These are phyloP conservation scores for Furcasterigmium sp. DNA, from an alignment of 2,329 filamentous ascomycete genomes.

Conservation along the genomic window DNA sequence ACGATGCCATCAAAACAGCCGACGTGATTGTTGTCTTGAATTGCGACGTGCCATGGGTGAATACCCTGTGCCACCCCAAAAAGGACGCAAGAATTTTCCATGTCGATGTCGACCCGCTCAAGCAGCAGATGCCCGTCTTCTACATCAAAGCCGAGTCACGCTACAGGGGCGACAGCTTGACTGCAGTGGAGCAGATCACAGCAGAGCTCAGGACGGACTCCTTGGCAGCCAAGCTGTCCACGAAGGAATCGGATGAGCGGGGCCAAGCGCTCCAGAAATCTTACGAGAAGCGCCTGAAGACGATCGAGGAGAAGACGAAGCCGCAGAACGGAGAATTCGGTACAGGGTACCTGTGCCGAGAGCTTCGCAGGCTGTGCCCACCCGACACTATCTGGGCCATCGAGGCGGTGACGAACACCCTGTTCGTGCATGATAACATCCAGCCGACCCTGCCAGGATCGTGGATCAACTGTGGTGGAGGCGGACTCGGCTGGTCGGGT, in stretches of 20 bases:
- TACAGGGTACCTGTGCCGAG: slow-evolving; percentile 32
- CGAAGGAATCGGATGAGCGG: slow-evolving; percentile 30
- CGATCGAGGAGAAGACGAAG: slow-evolving; percentile 50
- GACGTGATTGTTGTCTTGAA: slow-evolving; percentile 83
- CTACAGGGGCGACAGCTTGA: slow-evolving; percentile 61
- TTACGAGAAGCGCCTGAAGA: slow-evolving; percentile 53
- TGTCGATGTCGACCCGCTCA: slow-evolving; percentile 60
- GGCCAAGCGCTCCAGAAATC: slow-evolving; percentile 51
- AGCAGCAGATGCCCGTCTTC: slow-evolving; percentile 68
- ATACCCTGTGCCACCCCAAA: slow-evolving; percentile 60
- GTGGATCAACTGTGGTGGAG: slow-evolving; percentile 78
- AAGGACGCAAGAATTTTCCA: slow-evolving; percentile 53
- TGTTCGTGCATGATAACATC: slow-evolving; percentile 65
- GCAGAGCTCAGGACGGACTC: slow-evolving; percentile 47
- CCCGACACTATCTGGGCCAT: slow-evolving; percentile 65
- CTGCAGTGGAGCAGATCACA: slow-evolving; percentile 64
- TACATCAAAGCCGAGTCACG: slow-evolving; percentile 63
- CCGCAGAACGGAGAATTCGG: slow-evolving; percentile 49
- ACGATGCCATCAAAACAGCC: slow-evolving; percentile 67
- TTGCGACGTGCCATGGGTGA: slow-evolving; percentile 91
- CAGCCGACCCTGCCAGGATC: slow-evolving; percentile 62
- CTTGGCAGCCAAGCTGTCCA: slow-evolving; percentile 31
- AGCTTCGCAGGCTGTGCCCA: slow-evolving; percentile 25
- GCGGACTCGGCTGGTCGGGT: slow-evolving; percentile 76
- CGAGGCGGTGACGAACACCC: slow-evolving; percentile 71